A percentile compares a stretch with the other conserved stretches of the same genome.
These are phyloP conservation scores for Solanum ossicruentum DNA, from an alignment of 257 asterid genomes.

Conservation along the genomic window DNA sequence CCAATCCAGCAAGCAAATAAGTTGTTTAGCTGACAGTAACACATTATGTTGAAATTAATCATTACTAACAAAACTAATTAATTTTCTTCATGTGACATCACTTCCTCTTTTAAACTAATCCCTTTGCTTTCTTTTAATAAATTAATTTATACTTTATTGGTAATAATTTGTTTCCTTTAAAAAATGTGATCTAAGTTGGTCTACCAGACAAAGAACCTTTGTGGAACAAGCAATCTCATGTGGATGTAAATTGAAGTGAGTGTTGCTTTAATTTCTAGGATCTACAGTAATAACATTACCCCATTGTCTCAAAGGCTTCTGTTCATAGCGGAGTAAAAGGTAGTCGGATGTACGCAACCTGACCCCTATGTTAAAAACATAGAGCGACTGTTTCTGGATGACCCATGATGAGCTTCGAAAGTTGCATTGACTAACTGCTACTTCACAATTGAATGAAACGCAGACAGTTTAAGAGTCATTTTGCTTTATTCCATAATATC, in stretches of 20 bases:
- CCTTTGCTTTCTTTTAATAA: constrained; percentile 2
- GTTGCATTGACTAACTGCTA: no score
- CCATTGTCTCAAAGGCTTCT: no score
- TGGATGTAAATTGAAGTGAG: background rate
- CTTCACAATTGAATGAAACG: no score
- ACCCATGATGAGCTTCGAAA: no score
- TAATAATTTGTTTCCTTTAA: background rate
- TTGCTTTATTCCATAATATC: no score
- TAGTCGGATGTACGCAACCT: no score
- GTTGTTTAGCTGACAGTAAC: constrained; percentile 36
- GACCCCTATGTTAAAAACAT: no score
- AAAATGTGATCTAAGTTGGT: constrained; percentile 2
- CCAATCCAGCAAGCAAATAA: constrained; percentile 52
- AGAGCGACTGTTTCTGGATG: no score
- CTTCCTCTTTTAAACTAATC: constrained; percentile 18
- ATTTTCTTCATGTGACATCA: constrained; percentile 19
- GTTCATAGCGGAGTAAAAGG: no score
- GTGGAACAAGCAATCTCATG: constrained; percentile 21
- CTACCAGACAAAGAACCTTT: constrained; percentile 39
- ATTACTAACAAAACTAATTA: background rate
- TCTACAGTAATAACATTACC: no score
- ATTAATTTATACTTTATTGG: background rate
- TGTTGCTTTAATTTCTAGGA: background rate
- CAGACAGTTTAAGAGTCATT: no score
- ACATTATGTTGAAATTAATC: constrained; percentile 1